Percentiles rank a stretch among this genome's conserved stretches.
phyloP scores from a whole-genome alignment of 495 filamentous ascomycete genomes.

The Aspergillus carlsbadensis region DNA sequence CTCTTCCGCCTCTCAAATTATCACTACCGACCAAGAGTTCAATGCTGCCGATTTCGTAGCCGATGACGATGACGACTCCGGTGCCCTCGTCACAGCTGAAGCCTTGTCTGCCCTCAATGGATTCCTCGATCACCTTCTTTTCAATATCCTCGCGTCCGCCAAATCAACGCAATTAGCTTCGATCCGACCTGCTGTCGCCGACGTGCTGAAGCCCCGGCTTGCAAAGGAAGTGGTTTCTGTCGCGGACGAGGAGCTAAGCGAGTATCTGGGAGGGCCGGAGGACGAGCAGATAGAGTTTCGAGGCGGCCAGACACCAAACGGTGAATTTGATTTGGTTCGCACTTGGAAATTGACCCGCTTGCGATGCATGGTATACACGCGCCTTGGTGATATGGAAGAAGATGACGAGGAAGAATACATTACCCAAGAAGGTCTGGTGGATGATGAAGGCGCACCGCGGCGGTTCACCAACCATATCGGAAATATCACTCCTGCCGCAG shows the following conservation, averaged over 20 bases:
- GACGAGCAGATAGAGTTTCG: conserved; percentile 66
- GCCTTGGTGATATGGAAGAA: conserved; percentile 94
- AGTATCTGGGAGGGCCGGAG: conserved; percentile 75
- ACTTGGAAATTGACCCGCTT: conserved; percentile 91
- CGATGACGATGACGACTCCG: conserved; percentile 56
- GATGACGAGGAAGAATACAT: conserved; percentile 91
- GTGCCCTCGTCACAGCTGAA: conserved; percentile 69
- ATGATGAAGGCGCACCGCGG: conserved; percentile 45
- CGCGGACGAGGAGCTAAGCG: conserved; percentile 87
- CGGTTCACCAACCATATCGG: conserved; percentile 59
- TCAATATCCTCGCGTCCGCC: conserved; percentile 76
- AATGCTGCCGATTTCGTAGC: conserved; percentile 65
- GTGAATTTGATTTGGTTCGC: conserved; percentile 79
- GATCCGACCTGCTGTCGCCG: conserved; percentile 79
- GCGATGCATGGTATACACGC: conserved; percentile 97
- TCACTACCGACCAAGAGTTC: conserved; percentile 81
- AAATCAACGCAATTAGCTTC: conserved; percentile 77
- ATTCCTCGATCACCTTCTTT: conserved; percentile 92
- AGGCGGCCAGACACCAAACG: conserved; percentile 48
- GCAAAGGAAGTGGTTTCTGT: conserved; percentile 83
- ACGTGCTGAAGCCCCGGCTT: conserved; percentile 84
- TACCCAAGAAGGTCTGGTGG: conserved; percentile 64
- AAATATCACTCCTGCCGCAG: conserved; percentile 84
- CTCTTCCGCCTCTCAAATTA: conserved; percentile 86
- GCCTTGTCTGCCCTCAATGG: conserved; percentile 82